Conservation (phyloP, 257 asterid species). For the Rehmannia glutinosa region DNA sequence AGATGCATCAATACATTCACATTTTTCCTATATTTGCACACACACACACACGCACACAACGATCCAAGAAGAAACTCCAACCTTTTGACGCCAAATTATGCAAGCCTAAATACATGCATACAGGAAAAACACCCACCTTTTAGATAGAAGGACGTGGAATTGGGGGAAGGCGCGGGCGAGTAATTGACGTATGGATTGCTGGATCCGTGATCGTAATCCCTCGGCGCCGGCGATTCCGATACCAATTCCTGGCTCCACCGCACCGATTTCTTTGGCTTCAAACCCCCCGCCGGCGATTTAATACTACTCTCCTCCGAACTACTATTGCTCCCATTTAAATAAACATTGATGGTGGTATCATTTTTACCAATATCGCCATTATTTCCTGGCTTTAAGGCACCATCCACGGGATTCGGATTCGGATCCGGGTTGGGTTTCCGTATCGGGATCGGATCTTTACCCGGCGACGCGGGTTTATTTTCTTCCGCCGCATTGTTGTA, state of each 20-base stretch:
- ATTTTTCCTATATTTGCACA: not conserved
- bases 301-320: conserved; percentile 6
- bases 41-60: too few relatives aligned
- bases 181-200: conserved; percentile 58
- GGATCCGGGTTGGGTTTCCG: too few relatives aligned
- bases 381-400: too few relatives aligned
- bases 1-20: not conserved
- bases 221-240: conserved; percentile 52
- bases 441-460: conserved; percentile 22
- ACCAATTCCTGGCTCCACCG: conserved; percentile 80
- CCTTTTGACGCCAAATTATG: not conserved
- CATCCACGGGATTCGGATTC: conserved; percentile 26
- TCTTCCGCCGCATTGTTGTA: conserved; percentile 18
- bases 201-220: conserved; percentile 48
- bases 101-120: conserved; percentile 13
- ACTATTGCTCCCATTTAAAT: conserved; percentile 18
- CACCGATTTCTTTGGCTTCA: conserved; percentile 68
- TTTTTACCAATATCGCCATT: too few relatives aligned
- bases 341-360: not conserved
- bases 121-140: conserved; percentile 45
- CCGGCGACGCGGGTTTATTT: conserved; percentile 15
- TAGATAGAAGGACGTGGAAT: conserved; percentile 58
- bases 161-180: conserved; percentile 44
- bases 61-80: conserved; percentile 26
- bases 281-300: conserved; percentile 11